Conservation (phyloP, 2,329 filamentous ascomycete species). For the Chalaropsis thielavioides region DNA sequence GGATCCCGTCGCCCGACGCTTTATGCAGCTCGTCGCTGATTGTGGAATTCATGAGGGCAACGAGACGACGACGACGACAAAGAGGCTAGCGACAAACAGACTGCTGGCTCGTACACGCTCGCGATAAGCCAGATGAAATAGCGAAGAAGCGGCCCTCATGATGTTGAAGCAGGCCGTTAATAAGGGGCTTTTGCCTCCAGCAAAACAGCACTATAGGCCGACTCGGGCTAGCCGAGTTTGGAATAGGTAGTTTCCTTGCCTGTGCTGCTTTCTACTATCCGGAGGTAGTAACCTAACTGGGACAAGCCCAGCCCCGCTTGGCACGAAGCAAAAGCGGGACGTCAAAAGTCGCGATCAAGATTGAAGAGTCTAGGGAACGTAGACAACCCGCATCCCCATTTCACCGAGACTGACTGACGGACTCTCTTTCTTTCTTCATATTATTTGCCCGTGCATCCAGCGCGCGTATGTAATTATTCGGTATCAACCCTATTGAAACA, state of each 20-base stretch:
- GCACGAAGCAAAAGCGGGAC: background rate
- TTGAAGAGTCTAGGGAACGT: too few relatives aligned
- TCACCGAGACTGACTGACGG: too few relatives aligned
- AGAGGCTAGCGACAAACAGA: background rate
- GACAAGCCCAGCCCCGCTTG: background rate
- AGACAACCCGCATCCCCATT: too few relatives aligned
- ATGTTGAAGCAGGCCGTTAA: background rate
- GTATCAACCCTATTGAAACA: background rate
- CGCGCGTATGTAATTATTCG: background rate
- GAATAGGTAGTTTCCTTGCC: background rate
- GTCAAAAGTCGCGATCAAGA: background rate
- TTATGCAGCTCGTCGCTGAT: conserved; percentile 14
- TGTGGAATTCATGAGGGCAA: conserved; percentile 6
- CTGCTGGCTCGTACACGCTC: background rate
- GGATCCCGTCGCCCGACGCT: conserved; percentile 28
- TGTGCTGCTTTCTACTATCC: background rate
- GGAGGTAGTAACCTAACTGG: background rate
- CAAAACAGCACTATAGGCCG: background rate
- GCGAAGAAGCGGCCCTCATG: background rate
- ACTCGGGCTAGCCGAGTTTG: background rate
- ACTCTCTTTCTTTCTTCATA: too few relatives aligned
- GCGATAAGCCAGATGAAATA: background rate
- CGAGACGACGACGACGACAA: background rate
- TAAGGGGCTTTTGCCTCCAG: background rate
- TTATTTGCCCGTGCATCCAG: too few relatives aligned